Evolutionary conservation across 2,329 filamentous ascomycete genomes (phyloP).

Genomic region (Thermomyces lanuginosus): DNA sequence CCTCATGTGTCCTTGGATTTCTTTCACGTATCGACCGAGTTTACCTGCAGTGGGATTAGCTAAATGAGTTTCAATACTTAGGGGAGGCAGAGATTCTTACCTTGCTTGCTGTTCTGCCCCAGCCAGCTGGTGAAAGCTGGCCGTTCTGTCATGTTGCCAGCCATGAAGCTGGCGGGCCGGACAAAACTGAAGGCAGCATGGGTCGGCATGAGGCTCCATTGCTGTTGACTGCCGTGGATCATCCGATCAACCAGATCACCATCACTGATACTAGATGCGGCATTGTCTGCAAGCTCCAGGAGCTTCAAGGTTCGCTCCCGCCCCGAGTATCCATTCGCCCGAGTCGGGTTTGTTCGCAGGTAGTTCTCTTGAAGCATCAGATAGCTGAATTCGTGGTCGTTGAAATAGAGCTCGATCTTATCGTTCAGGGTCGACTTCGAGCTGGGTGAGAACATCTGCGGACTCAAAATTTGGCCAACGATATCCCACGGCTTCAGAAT

Average conservation of each 20-base stretch:
- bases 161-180: slow-evolving; percentile 69
- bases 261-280: slow-evolving; percentile 91
- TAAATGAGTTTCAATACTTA: slow-evolving; percentile 7
- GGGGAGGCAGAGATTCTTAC: slow-evolving; percentile 29
- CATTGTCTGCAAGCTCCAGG: slow-evolving; percentile 73
- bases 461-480: slow-evolving; percentile 74
- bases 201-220: slow-evolving; percentile 95
- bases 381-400: slow-evolving; percentile 94
- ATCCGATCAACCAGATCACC: slow-evolving; percentile 91
- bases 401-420: slow-evolving; percentile 98
- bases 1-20: slow-evolving; percentile 95
- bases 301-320: slow-evolving; percentile 61
- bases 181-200: slow-evolving; percentile 95
- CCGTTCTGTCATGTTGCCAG: slow-evolving; percentile 55
- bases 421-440: slow-evolving; percentile 85
- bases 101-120: slow-evolving; percentile 80
- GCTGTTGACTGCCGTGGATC: slow-evolving; percentile 96
- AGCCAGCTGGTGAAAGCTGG: slow-evolving; percentile 82
- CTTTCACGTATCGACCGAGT: slow-evolving; percentile 66
- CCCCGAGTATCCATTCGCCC: slow-evolving; percentile 43
- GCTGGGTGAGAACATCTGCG: slow-evolving; percentile 66
- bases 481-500: slow-evolving; percentile 98
- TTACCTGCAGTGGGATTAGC: slow-evolving; percentile 28
- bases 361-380: slow-evolving; percentile 99
- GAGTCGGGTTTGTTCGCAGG: slow-evolving; percentile 61